Percentiles rank a stretch among this genome's conserved stretches.
These are phyloP conservation scores for Huntiella abstrusa DNA, from an alignment of 2,329 filamentous ascomycete genomes.

Conservation along the genomic window DNA sequence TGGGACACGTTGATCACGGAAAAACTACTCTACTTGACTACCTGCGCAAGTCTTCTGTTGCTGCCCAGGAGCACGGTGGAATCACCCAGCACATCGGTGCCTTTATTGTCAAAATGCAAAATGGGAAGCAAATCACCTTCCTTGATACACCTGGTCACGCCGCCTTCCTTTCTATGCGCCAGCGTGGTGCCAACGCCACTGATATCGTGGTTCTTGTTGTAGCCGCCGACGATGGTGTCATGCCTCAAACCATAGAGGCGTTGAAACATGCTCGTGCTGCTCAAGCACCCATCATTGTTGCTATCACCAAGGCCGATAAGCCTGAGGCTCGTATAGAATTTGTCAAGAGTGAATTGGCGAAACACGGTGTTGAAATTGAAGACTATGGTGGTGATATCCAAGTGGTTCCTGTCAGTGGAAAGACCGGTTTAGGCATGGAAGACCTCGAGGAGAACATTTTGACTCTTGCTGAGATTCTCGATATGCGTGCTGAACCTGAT, in stretches of 20 bases:
- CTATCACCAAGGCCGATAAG: constrained; percentile 95
- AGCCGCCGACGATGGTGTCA: constrained; percentile 91
- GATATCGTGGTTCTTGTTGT: constrained; percentile 94
- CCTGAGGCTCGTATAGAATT: constrained; percentile 59
- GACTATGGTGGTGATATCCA: constrained; percentile 91
- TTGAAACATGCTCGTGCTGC: constrained; percentile 80
- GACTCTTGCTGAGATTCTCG: constrained; percentile 72
- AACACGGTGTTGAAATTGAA: constrained; percentile 76
- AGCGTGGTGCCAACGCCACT: constrained; percentile 85
- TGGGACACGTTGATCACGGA: constrained; percentile 97
- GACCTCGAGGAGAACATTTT: constrained; percentile 83
- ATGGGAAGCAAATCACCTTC: constrained; percentile 84
- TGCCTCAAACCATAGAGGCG: constrained; percentile 89
- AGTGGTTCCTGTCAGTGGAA: constrained; percentile 77
- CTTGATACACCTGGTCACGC: constrained; percentile 92
- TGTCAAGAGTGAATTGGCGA: constrained; percentile 73
- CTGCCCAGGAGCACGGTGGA: constrained; percentile 78
- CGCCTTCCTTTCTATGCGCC: constrained; percentile 88
- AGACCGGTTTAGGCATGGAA: constrained; percentile 79
- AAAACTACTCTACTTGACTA: constrained; percentile 95
- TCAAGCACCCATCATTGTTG: constrained; percentile 87
- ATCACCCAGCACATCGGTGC: constrained; percentile 98
- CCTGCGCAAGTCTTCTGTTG: constrained; percentile 80
- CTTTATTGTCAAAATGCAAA: constrained; percentile 75
- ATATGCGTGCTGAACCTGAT: constrained; percentile 62